phyloP scores from a whole-genome alignment of 139 green algal genomes.

The Dunaliella primolecta region DNA sequence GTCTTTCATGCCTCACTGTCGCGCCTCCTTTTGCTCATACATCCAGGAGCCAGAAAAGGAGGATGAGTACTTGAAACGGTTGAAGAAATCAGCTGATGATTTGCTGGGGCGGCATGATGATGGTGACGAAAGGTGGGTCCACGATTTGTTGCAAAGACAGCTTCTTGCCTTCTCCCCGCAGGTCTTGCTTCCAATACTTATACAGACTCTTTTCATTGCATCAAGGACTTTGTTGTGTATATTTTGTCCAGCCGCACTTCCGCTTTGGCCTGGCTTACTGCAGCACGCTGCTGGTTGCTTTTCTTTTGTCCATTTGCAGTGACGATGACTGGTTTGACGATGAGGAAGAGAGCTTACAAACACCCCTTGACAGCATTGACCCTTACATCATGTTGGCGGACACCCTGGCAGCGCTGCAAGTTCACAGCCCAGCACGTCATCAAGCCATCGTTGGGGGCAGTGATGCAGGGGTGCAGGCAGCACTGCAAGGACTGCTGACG shows the following conservation, averaged over 20 bases:
- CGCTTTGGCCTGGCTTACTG: too few species aligned
- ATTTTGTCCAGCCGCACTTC: too few species aligned
- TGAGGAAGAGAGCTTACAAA: slow-evolving; percentile 39
- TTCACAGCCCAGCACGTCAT: slow-evolving; percentile 40
- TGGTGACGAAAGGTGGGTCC: slow-evolving; percentile 24
- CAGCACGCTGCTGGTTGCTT: too few species aligned
- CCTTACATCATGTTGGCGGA: slow-evolving; percentile 67
- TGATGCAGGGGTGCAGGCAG: background rate
- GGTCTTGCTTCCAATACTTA: too few species aligned
- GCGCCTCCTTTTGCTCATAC: too few species aligned
- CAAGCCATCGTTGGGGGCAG: slow-evolving; percentile 1
- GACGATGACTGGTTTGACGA: slow-evolving; percentile 39
- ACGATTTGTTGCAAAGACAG: slow-evolving; percentile 8
- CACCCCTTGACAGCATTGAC: slow-evolving; percentile 67
- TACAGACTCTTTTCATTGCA: too few species aligned
- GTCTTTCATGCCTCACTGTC: too few species aligned
- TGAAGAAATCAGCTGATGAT: slow-evolving; percentile 22
- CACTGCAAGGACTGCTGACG: background rate
- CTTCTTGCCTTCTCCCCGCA: too few species aligned
- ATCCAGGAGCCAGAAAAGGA: slow-evolving; percentile 16
- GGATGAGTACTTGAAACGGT: slow-evolving; percentile 33
- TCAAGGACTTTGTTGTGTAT: too few species aligned
- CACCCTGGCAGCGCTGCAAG: slow-evolving; percentile 56
- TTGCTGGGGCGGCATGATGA: slow-evolving; percentile 22
- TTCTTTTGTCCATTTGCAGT: too few species aligned